Percentiles rank a stretch among this genome's conserved stretches.
These are phyloP conservation scores for Bolboschoenoplectus hybrid DNA, from an alignment of 202 grass and related monocot genomes.

Conservation along the genomic window DNA sequence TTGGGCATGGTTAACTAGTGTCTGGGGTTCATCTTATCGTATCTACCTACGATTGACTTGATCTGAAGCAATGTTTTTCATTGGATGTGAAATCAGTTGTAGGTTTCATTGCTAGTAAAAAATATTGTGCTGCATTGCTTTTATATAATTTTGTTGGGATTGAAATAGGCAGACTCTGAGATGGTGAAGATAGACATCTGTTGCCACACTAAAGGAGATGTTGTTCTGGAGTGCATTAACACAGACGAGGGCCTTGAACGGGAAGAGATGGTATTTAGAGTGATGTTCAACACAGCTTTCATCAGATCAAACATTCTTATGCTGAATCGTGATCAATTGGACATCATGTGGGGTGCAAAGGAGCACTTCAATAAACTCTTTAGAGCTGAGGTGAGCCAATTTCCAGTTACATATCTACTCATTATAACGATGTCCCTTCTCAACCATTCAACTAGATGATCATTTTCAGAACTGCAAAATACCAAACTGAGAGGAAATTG, in stretches of 20 bases:
- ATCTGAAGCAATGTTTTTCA: not conserved
- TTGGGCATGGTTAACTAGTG: not conserved
- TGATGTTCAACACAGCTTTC: conserved; percentile 94
- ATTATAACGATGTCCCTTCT: conserved; percentile 40
- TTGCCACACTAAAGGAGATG: conserved; percentile 92
- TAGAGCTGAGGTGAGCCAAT: conserved; percentile 70
- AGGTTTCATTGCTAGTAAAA: conserved; percentile 23
- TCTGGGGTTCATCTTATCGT: conserved; percentile 7
- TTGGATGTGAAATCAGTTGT: not conserved
- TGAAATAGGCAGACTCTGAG: conserved; percentile 80
- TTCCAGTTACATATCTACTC: conserved; percentile 38
- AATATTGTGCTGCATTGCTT: conserved; percentile 39
- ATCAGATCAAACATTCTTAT: conserved; percentile 88
- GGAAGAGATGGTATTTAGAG: conserved; percentile 78
- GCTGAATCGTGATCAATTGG: conserved; percentile 77
- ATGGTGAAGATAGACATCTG: conserved; percentile 77
- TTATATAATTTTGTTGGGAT: conserved; percentile 26
- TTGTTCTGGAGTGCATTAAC: conserved; percentile 83
- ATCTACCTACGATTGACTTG: not conserved
- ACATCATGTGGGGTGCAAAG: conserved; percentile 72
- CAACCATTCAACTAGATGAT: conserved; percentile 37
- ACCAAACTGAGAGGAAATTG: not conserved
- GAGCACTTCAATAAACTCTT: conserved; percentile 75
- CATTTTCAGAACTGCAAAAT: not conserved
- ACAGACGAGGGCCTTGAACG: conserved; percentile 67